phyloP scores from a whole-genome alignment of 345 rosid species.

The Heritiera littoralis region DNA sequence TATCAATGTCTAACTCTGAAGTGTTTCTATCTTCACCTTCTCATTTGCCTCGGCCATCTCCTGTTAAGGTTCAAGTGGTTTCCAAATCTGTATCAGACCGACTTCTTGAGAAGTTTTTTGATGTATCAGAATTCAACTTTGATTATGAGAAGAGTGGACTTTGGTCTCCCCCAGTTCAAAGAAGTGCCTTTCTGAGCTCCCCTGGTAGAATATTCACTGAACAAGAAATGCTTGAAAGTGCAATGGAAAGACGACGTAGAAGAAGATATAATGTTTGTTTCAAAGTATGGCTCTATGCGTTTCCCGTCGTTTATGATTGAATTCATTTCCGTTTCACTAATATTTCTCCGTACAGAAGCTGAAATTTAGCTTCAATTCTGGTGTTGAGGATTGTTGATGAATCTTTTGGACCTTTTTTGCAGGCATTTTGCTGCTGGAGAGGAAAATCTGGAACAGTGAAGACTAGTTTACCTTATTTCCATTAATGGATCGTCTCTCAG shows the following conservation, averaged over 20 bases:
- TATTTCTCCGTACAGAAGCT: background rate
- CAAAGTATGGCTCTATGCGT: constrained; percentile 15
- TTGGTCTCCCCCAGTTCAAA: constrained; percentile 78
- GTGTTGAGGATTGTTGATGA: background rate
- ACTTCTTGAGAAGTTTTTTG: constrained; percentile 60
- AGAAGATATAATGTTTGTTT: constrained; percentile 31
- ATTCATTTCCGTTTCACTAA: background rate
- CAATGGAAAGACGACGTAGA: constrained; percentile 31
- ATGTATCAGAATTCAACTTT: constrained; percentile 60
- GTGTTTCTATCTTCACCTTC: constrained; percentile 38
- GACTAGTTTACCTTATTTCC: background rate
- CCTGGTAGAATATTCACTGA: constrained; percentile 57
- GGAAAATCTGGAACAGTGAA: background rate
- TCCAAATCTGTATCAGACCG: constrained; percentile 61
- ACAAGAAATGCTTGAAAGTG: constrained; percentile 49
- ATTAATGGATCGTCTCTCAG: background rate
- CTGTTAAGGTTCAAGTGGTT: constrained; percentile 48
- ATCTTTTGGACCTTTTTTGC: background rate
- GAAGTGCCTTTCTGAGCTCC: constrained; percentile 58
- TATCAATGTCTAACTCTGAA: constrained; percentile 32
- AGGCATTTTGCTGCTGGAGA: constrained; percentile 24
- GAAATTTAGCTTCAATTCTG: background rate
- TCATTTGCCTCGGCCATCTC: constrained; percentile 9
- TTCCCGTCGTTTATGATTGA: background rate
- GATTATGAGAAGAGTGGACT: constrained; percentile 59